Base-by-base conservation (phyloP, 2,329 filamentous ascomycete species). In the Aureobasidium uvarum region DNA sequence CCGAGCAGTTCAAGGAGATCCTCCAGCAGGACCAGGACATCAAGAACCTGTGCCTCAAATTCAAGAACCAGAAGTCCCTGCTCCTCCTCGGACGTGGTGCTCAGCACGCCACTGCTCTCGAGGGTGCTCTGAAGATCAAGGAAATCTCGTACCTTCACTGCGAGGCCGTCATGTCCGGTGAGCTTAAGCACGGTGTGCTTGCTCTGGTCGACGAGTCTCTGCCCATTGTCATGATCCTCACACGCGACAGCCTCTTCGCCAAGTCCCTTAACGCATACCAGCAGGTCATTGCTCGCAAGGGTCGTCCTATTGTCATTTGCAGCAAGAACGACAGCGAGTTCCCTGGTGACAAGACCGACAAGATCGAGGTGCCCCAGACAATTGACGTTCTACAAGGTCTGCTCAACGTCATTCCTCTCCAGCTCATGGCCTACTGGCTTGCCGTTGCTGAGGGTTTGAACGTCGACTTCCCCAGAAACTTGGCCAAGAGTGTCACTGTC, bases 191-290 rank as follows among this genome's bases (percentile, higher is more conserved):
- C 80, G 95, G 95, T 84, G 95, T 99, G 62, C 84, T 99, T 76
- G 95, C 95, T 62, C 85, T 99, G 69, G 95, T 99, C 67, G 95
- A 99, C 74, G 95, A 99, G 85, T 94, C 96, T 81, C 87, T 99
- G 43, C 95, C 95, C 68, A 99, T 99, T 78, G 96, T 99, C 80
- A 99, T 99, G 95, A 98, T 99, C 75, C 85, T 99, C 68, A 99
- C 95, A 64, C 90, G 95, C 67, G 95, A 99, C 77, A 86, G 92
- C 72, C 89, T 99, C 75, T 99, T 99, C 83, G 90, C 90, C 78
- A 99, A 99, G 84, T 98, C 95, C n/a, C 85, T 99, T 75, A 99
- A 99, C 79, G 95, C 95, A 74, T 99, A 98, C 80, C 95, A 99
- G 82, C 95, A 99, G 84, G 95, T 99, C 75, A 94, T 96, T 83